phyloP scores from a whole-genome alignment of 805 yeast genomes.

The Lipomyces orientalis region DNA sequence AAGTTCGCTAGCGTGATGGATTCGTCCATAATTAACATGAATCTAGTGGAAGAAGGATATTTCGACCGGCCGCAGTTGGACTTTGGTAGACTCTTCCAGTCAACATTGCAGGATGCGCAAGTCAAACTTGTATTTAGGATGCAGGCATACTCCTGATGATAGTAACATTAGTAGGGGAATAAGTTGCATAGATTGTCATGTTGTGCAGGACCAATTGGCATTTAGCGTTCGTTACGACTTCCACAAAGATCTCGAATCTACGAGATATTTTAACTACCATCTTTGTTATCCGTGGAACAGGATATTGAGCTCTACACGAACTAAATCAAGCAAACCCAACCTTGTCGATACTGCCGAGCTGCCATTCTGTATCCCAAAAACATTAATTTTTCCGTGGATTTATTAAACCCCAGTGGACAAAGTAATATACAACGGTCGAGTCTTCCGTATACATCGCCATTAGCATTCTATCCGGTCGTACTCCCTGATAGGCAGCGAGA shows the following conservation, averaged over 20 bases:
- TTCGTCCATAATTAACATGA: neutral
- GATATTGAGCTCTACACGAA: neutral
- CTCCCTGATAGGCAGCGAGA: constrained; percentile 26
- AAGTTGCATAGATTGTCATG: neutral
- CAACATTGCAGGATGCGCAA: constrained; percentile 78
- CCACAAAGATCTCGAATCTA: neutral
- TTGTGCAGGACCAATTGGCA: neutral
- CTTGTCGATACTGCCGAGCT: neutral
- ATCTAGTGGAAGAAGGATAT: constrained; percentile 20
- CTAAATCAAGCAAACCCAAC: neutral
- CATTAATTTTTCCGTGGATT: constrained; percentile 48
- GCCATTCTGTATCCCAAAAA: neutral
- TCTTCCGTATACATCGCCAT: constrained; percentile 53
- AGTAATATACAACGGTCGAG: constrained; percentile 52
- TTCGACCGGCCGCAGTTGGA: constrained; percentile 48
- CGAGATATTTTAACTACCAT: neutral
- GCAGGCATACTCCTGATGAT: constrained; percentile 56
- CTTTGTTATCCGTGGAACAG: neutral
- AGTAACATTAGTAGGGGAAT: neutral
- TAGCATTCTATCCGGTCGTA: constrained; percentile 41
- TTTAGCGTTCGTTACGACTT: neutral
- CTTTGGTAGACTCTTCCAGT: constrained; percentile 67
- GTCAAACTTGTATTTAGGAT: constrained; percentile 79
- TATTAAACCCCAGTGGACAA: constrained; percentile 48
- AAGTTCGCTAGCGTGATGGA: neutral